These are phyloP conservation scores for Fragaria nilgerrensis DNA, from an alignment of 306 rosid species.

Conservation along the genomic window DNA sequence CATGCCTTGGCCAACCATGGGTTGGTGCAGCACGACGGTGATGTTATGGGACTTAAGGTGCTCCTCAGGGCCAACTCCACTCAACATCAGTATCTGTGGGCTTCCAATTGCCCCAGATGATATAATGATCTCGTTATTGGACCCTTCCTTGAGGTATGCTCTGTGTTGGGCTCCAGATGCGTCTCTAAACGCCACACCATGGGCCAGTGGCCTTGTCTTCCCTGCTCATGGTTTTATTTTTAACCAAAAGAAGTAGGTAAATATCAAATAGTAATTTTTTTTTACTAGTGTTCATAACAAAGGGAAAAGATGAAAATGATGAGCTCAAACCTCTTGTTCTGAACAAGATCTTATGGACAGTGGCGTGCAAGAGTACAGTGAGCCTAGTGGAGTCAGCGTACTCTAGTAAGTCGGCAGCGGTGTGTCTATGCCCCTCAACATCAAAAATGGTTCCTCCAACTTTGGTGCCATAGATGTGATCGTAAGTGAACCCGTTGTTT, in stretches of 20 bases:
- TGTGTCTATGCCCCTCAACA: constrained; percentile 48
- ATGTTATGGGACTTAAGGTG: constrained; percentile 49
- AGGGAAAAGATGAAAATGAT: neutral
- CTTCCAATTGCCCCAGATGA: constrained; percentile 82
- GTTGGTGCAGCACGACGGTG: constrained; percentile 40
- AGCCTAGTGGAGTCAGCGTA: constrained; percentile 59
- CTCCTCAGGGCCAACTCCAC: constrained; percentile 58
- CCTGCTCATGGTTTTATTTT: constrained; percentile 20
- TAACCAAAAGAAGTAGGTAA: neutral
- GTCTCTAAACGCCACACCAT: constrained; percentile 57
- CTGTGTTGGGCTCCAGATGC: constrained; percentile 33
- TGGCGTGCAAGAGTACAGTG: constrained; percentile 50
- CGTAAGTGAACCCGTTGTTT: constrained; percentile 72
- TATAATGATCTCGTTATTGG: constrained; percentile 44
- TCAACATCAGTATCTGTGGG: constrained; percentile 68
- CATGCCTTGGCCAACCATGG: constrained; percentile 65
- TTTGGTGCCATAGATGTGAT: constrained; percentile 72
- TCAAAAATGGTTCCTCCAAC: constrained; percentile 83
- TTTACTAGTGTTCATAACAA: neutral
- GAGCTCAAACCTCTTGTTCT: constrained; percentile 31
- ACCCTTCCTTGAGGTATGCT: constrained; percentile 39
- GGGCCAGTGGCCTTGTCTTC: constrained; percentile 45
- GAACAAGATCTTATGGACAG: constrained; percentile 55
- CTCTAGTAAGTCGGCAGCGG: constrained; percentile 62
- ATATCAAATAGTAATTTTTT: neutral